Evolutionary conservation across 345 rosid species (phyloP), one percentile per base, ranked within the genome.

Genomic region (Populus deltoides): DNA sequence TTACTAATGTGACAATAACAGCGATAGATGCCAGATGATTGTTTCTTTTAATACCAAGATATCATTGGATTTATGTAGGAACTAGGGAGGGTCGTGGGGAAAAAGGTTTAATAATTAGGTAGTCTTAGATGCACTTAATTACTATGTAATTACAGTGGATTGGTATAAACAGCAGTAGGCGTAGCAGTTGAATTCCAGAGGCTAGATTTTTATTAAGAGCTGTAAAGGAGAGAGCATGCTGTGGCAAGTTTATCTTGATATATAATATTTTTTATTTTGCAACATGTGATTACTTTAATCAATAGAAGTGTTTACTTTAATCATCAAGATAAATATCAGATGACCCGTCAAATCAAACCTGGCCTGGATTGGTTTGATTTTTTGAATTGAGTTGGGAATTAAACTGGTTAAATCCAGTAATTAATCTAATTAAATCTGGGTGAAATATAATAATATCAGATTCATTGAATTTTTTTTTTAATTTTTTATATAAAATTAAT

Each of bases 171-270:
- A 43, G 47, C 15, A 43, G 47, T 43, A 2, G 47, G 47, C 3
- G 3, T 43, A 11, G 13, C 47, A 11, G 47, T 43, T 43, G 47
- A 43, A 43, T 43, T 43, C 47, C 47, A 1, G 0, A 0, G 47
- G 15, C 47, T 43, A 43, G 29, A 41, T 35, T 31, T 4, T 33
- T 43, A 35, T 74, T 45, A 18, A 69, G 22, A 47, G 78, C 24
- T 80, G 75, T 66, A 38, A 38, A 76, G 16, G 33, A 17, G 27
- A 35, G 70, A 38, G 68, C 47, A 43, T 47, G 49, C 36, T 10
- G 80, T 16, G 82, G 25, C 72, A 24, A 16, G 38, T 33, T 74
- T 39, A 68, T 78, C 47, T 43, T 43, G 13, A 13, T 10, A 13
- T 10, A 11, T 43, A 43, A 43, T 43, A 43, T 43, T 43, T 43